Evolutionary conservation across 169 alveolate genomes (phyloP).

Genomic region (Plasmodium falciparum): DNA sequence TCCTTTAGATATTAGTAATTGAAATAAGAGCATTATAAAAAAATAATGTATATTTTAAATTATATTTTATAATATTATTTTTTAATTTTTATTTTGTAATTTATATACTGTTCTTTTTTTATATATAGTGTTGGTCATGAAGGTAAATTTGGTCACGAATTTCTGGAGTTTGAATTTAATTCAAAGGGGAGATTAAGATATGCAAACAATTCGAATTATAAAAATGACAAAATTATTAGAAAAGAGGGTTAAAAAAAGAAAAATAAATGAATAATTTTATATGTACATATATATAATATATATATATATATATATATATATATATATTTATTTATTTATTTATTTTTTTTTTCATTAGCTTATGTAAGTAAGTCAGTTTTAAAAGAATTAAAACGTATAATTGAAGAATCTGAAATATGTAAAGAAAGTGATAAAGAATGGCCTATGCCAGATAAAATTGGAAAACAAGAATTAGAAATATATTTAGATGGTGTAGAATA

Average conservation of each 20-base stretch:
- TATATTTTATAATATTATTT: conserved; percentile 9
- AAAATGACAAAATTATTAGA: conserved; percentile 94
- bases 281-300: background rate
- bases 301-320: background rate
- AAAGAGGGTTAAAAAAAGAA: conserved; percentile 91
- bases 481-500: conserved; percentile 88
- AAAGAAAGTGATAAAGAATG: conserved; percentile 95
- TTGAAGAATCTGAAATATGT: conserved; percentile 91
- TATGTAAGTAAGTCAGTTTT: conserved; percentile 87
- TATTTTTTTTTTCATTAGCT: conserved; percentile 71
- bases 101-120: conserved; percentile 4
- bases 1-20: conserved; percentile 73
- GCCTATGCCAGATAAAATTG: conserved; percentile 97
- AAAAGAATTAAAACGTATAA: conserved; percentile 90
- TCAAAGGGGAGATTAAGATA: conserved; percentile 96
- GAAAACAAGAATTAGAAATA: conserved; percentile 97
- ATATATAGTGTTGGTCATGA: conserved; percentile 86
- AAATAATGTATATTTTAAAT: conserved; percentile 1
- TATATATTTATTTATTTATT: background rate
- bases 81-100: background rate
- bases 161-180: conserved; percentile 96
- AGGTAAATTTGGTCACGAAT: conserved; percentile 97
- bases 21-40: conserved; percentile 4
- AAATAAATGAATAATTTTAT: background rate
- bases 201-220: conserved; percentile 97